A percentile compares a stretch with the other conserved stretches of the same genome.
phyloP scores from a whole-genome alignment of 2,329 filamentous ascomycete genomes.

The Cadophora gregata region DNA sequence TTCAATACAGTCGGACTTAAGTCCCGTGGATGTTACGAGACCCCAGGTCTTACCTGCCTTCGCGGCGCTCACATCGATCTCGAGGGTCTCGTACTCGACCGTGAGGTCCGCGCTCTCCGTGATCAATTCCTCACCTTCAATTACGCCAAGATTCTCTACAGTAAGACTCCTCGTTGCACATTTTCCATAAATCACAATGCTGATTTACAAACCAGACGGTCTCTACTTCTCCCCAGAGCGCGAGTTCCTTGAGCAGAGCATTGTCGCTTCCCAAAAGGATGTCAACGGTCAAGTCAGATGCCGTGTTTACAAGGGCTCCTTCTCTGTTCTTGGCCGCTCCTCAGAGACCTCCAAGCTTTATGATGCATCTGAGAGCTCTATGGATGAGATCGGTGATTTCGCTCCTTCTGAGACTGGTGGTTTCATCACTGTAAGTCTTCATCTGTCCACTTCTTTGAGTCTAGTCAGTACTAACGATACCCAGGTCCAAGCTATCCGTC shows the following conservation, averaged over 20 bases:
- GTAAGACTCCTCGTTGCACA: slow-evolving; percentile 49
- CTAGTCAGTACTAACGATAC: not conserved
- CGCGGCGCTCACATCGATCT: slow-evolving; percentile 56
- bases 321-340: slow-evolving; percentile 63
- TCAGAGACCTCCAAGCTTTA: slow-evolving; percentile 74
- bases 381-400: slow-evolving; percentile 76
- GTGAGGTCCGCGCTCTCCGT: slow-evolving; percentile 70
- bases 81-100: slow-evolving; percentile 71
- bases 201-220: slow-evolving; percentile 5
- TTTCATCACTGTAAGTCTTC: slow-evolving; percentile 52
- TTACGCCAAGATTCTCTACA: slow-evolving; percentile 64
- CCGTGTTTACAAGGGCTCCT: slow-evolving; percentile 70
- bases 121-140: slow-evolving; percentile 73
- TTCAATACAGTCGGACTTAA: slow-evolving; percentile 68
- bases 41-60: slow-evolving; percentile 43
- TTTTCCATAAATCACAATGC: not conserved
- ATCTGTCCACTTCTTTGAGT: not conserved
- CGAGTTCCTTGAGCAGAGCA: slow-evolving; percentile 71
- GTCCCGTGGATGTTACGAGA: slow-evolving; percentile 81
- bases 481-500: slow-evolving; percentile 34
- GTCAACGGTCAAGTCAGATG: slow-evolving; percentile 68
- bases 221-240: slow-evolving; percentile 72
- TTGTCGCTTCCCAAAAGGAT: slow-evolving; percentile 63
- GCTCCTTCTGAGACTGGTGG: slow-evolving; percentile 69
- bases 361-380: slow-evolving; percentile 66